A percentile compares a stretch with the other conserved stretches of the same genome.
Conservation (phyloP, 2,329 filamentous ascomycete species). For the Fusarium tricinctum region DNA sequence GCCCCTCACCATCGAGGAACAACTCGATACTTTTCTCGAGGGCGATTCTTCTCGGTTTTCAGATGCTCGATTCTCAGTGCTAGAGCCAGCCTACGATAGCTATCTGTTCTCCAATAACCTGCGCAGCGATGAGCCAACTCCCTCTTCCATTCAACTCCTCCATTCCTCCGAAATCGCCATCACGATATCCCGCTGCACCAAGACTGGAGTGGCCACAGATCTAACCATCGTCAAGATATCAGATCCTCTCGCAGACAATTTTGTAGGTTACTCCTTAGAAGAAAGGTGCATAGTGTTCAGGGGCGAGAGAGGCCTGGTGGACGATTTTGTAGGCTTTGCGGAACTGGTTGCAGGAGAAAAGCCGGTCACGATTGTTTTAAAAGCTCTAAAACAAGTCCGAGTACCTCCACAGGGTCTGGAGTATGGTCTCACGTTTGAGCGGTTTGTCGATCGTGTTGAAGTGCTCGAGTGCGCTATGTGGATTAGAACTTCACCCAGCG, state of each 20-base stretch:
- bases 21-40: slow-evolving; percentile 1
- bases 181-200: slow-evolving; percentile 14
- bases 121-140: neutral
- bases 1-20: slow-evolving; percentile 13
- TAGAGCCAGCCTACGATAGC: slow-evolving; percentile 32
- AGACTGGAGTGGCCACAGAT: slow-evolving; percentile 16
- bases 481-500: slow-evolving; percentile 25
- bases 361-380: slow-evolving; percentile 23
- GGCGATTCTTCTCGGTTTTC: slow-evolving; percentile 2
- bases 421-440: slow-evolving; percentile 39
- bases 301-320: slow-evolving; percentile 39
- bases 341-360: slow-evolving; percentile 16
- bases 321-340: slow-evolving; percentile 39
- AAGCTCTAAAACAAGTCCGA: slow-evolving; percentile 32
- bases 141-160: slow-evolving; percentile 32
- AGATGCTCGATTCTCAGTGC: slow-evolving; percentile 1
- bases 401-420: slow-evolving; percentile 43
- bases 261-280: slow-evolving; percentile 42
- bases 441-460: slow-evolving; percentile 46
- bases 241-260: slow-evolving; percentile 39
- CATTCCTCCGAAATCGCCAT: slow-evolving; percentile 30
- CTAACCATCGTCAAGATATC: slow-evolving; percentile 33
- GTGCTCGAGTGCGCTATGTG: slow-evolving; percentile 48
- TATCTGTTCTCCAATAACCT: slow-evolving; percentile 32
- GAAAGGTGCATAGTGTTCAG: slow-evolving; percentile 44